phyloP scores from a whole-genome alignment of 768 basidiomycete genomes.

The Agrocybe praecox region DNA sequence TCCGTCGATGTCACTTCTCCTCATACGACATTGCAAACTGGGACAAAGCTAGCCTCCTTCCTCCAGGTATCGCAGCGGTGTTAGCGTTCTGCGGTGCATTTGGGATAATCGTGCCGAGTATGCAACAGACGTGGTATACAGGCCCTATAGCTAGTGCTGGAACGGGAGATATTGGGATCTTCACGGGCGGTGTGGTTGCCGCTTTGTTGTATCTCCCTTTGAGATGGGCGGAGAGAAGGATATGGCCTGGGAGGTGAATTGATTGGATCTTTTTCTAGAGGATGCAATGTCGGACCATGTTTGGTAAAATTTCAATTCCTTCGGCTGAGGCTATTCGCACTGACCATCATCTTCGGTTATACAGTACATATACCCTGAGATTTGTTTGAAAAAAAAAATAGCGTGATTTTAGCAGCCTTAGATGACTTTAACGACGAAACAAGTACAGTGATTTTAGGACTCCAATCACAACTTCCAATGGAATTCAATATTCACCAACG shows the following conservation, averaged over 20 bases:
- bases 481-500: too few species aligned
- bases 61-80: constrained; percentile 65
- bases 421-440: too few species aligned
- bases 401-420: too few species aligned
- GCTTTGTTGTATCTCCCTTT: constrained; percentile 51
- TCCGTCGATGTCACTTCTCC: constrained; percentile 50
- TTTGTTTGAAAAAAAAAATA: too few species aligned
- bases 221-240: constrained; percentile 37
- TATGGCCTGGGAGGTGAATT: constrained; percentile 20
- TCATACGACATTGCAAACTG: constrained; percentile 54
- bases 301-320: too few species aligned
- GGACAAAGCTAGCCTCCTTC: constrained; percentile 55
- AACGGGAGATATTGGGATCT: constrained; percentile 75
- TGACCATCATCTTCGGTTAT: too few species aligned
- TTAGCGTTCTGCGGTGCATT: constrained; percentile 51
- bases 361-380: too few species aligned
- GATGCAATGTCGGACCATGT: too few species aligned
- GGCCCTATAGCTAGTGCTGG: constrained; percentile 64
- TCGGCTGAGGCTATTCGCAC: too few species aligned
- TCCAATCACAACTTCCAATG: too few species aligned
- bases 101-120: constrained; percentile 61
- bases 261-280: too few species aligned
- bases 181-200: constrained; percentile 55
- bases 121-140: constrained; percentile 71
- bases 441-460: too few species aligned